Evolutionary conservation across 1,284 basidiomycete species (phyloP), one percentile per base, ranked within the genome.

Genomic region (Microstroma glucosiphilum): DNA sequence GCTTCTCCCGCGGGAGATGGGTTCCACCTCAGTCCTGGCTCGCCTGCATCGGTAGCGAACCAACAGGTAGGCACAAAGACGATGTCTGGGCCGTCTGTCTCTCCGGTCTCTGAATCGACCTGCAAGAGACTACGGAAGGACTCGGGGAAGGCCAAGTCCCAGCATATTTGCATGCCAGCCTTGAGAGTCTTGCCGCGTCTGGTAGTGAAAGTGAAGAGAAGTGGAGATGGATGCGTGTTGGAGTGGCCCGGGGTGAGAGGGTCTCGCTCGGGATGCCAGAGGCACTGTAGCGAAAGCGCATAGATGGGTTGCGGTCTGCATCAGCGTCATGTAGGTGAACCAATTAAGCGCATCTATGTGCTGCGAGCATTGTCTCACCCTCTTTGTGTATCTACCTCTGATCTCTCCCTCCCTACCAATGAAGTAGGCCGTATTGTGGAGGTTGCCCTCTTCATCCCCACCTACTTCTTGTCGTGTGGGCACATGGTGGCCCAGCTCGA

Each of bases 401-500:
- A 78, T 67, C 6, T 60, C 40, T 17, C 76, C 76, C 0, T 57
- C 30, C 11, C 69, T 58, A 11, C 67, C 66, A 49, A 78, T 59
- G 62, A 75, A 78, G 68, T 76, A 77, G 17, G 69, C 65, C 13
- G 75, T 77, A 56, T 78, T 78, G 72, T 69, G 76, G 19, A 78
- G 69, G 37, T 56, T 25, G 1, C 54, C 57, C 1, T 42, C 55
- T 2, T 30, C 37, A 30, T 42, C 60, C 9, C 3, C 40, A 6
- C 60, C 48, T 2, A 49, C 53, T 13, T 63, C 60, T n/a, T 21
- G 26, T 11, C 57, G 25, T 21, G 64, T 54, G 8, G 60, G 60
- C 21, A 61, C 54, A 37, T 62, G 55, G 41, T 68, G 66, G 40
- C 63, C 62, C 30, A 61, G 55, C 60, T 77, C 71, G 4, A 78